Conservation (phyloP, 192 early-diverging fungal genomes). For the Mortierella claussenii region DNA sequence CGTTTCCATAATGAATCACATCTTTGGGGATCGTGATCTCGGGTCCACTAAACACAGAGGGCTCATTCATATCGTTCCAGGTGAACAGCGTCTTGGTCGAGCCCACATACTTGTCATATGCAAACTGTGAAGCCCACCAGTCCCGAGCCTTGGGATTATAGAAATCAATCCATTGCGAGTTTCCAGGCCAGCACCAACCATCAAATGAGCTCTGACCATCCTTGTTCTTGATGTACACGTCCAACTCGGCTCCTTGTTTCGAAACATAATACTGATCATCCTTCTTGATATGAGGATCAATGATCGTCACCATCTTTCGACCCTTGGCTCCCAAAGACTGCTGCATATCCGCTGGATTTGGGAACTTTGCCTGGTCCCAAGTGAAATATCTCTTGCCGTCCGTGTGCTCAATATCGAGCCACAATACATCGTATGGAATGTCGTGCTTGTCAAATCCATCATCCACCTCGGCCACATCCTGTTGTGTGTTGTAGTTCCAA, state of each 20-base stretch:
- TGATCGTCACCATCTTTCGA: constrained; percentile 93
- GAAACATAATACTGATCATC: constrained; percentile 80
- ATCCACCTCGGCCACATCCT: constrained; percentile 89
- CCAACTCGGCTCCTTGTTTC: constrained; percentile 78
- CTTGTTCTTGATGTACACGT: constrained; percentile 83
- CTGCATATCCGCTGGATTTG: constrained; percentile 89
- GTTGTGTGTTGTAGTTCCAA: constrained; percentile 97
- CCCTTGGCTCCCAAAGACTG: constrained; percentile 74
- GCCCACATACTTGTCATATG: constrained; percentile 83
- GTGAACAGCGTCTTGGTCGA: constrained; percentile 84
- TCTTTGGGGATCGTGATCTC: constrained; percentile 98
- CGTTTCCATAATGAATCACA: constrained; percentile 82
- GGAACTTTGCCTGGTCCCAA: constrained; percentile 94
- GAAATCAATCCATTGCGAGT: constrained; percentile 94
- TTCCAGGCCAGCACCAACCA: constrained; percentile 99
- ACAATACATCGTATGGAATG: constrained; percentile 98
- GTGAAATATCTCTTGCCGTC: constrained; percentile 98
- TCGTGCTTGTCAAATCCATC: constrained; percentile 88
- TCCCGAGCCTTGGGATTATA: constrained; percentile 77
- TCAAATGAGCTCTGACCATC: constrained; percentile 81
- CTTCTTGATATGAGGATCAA: constrained; percentile 97
- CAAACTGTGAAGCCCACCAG: constrained; percentile 87
- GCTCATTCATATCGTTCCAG: constrained; percentile 99
- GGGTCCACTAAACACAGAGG: constrained; percentile 95
- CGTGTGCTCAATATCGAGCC: constrained; percentile 99